Conservation (phyloP, 1,284 basidiomycete species). For the Trametes hirsuta region DNA sequence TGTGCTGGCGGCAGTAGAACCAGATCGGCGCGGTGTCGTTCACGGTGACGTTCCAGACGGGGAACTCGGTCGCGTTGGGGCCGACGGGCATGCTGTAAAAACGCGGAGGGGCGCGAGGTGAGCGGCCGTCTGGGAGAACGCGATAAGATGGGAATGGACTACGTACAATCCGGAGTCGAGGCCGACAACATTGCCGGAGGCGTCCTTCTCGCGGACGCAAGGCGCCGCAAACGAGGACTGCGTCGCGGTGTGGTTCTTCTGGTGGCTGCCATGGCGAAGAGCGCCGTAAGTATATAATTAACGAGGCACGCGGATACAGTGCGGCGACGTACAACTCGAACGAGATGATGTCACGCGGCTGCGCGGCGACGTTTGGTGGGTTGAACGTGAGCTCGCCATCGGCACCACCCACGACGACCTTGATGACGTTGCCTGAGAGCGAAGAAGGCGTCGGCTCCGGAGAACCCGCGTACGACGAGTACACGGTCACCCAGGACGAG, state of each 20-base stretch:
- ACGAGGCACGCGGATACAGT: not conserved
- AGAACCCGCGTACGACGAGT: conserved; percentile 56
- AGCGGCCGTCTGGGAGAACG: not conserved
- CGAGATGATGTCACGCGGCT: conserved; percentile 52
- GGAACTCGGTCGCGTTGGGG: conserved; percentile 46
- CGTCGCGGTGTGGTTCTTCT: conserved; percentile 72
- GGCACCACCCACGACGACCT: conserved; percentile 55
- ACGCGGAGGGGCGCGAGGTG: not conserved
- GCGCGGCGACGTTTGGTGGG: conserved; percentile 52
- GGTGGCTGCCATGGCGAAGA: conserved; percentile 40
- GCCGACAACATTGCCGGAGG: conserved; percentile 41
- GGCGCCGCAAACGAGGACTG: conserved; percentile 65
- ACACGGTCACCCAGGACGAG: conserved; percentile 54
- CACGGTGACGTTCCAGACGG: conserved; percentile 57
- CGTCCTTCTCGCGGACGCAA: conserved; percentile 48
- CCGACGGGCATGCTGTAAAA: conserved; percentile 51
- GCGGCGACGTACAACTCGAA: conserved; percentile 56
- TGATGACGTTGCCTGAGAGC: conserved; percentile 45
- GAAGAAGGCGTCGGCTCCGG: conserved; percentile 53
- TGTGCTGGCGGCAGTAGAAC: conserved; percentile 43
- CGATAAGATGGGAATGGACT: not conserved
- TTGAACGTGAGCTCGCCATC: conserved; percentile 50
- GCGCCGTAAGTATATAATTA: conserved; percentile 5
- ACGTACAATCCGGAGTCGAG: conserved; percentile 66
- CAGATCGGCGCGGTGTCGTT: conserved; percentile 55